A percentile compares a stretch with the other conserved stretches of the same genome.
Evolutionary conservation across 1,139 yeast species (phyloP).

Genomic region (Diutina sp.): DNA sequence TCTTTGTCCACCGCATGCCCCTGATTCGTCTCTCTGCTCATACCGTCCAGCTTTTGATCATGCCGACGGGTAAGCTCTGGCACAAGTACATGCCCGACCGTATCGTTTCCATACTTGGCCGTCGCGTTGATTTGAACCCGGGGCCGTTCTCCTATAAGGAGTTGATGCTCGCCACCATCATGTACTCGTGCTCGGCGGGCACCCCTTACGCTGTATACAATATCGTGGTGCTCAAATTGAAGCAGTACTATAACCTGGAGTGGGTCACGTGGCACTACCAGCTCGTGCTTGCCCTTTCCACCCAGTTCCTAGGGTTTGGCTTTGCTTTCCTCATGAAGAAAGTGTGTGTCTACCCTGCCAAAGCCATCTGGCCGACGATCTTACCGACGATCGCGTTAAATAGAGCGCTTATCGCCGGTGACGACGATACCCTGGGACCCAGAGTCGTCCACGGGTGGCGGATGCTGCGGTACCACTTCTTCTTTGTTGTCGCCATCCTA

Average conservation of each 20-base stretch:
- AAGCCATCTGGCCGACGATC: conserved; percentile 34
- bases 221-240: conserved; percentile 30
- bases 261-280: conserved; percentile 32
- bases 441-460: conserved; percentile 25
- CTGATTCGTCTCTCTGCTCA: conserved; percentile 24
- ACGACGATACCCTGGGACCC: conserved; percentile 6
- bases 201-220: conserved; percentile 33
- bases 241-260: conserved; percentile 28
- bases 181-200: conserved; percentile 31
- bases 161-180: conserved; percentile 25
- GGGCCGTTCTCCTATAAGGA: conserved; percentile 26
- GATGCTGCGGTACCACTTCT: conserved; percentile 27
- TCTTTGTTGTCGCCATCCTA: conserved; percentile 17
- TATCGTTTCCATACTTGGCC: conserved; percentile 8
- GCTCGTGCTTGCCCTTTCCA: conserved; percentile 20
- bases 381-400: conserved; percentile 30
- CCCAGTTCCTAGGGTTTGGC: conserved; percentile 35
- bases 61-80: conserved; percentile 32
- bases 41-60: conserved; percentile 27
- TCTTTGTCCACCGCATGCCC: conserved; percentile 33
- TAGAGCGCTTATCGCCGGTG: conserved; percentile 15
- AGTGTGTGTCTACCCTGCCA: conserved; percentile 30
- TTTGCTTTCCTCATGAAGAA: conserved; percentile 34
- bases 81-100: conserved; percentile 10
- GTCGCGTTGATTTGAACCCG: conserved; percentile 21